A percentile compares a stretch with the other conserved stretches of the same genome.
These are phyloP conservation scores for Pseudonectria buxi DNA, from an alignment of 2,329 filamentous ascomycete species.

Conservation along the genomic window DNA sequence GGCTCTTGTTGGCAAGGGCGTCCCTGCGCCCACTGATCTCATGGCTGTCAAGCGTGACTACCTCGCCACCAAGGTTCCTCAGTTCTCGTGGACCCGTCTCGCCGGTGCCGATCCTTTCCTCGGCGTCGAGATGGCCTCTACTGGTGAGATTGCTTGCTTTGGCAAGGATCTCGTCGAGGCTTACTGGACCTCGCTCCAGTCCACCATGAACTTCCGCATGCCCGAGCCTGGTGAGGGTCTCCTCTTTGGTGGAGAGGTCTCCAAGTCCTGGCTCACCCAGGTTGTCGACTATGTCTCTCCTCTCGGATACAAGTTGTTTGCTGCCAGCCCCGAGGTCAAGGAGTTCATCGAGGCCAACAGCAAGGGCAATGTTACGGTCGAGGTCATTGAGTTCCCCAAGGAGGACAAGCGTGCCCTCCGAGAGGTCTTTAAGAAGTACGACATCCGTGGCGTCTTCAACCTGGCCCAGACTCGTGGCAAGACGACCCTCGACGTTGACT, in stretches of 20 bases:
- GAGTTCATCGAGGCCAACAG: constrained; percentile 66
- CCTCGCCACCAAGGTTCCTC: constrained; percentile 92
- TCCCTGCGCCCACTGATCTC: constrained; percentile 78
- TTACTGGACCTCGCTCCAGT: constrained; percentile 95
- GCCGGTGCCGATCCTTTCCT: constrained; percentile 96
- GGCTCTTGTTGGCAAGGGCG: constrained; percentile 77
- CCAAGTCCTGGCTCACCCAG: constrained; percentile 62
- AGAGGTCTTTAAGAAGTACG: constrained; percentile 93
- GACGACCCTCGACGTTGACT: constrained; percentile 85
- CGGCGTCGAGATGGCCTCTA: constrained; percentile 94
- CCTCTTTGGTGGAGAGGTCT: constrained; percentile 80
- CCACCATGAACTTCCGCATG: constrained; percentile 98
- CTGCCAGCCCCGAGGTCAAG: constrained; percentile 77
- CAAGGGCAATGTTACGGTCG: constrained; percentile 63
- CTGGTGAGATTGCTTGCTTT: constrained; percentile 98
- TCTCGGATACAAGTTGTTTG: constrained; percentile 90
- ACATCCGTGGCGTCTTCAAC: constrained; percentile 95
- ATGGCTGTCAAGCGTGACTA: constrained; percentile 90
- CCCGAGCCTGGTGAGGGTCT: constrained; percentile 93
- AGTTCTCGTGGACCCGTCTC: constrained; percentile 98
- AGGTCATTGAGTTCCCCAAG: constrained; percentile 95
- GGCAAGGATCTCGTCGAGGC: constrained; percentile 92
- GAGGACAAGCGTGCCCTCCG: constrained; percentile 91
- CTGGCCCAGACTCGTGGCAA: constrained; percentile 76
- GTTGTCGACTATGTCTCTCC: constrained; percentile 84